Base-by-base conservation (phyloP, 2,329 filamentous ascomycete species). In the Fusarium sp. region DNA sequence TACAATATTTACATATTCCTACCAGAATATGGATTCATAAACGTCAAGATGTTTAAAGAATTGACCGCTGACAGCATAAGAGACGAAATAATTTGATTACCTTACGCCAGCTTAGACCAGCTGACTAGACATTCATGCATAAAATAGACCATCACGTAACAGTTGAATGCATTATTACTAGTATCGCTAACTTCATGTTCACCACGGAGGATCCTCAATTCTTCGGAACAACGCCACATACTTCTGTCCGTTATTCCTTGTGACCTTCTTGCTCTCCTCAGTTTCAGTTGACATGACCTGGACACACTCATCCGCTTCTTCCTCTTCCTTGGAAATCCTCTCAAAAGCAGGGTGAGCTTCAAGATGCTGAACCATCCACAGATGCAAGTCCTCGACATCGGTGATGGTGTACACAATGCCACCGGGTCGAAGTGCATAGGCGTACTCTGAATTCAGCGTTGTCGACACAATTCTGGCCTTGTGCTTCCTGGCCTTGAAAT, bases 401-500 rank as follows among this genome's bases (percentile, higher is more conserved):
- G 96, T 99, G 75, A 99, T 98, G 2, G 95, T 98, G 79, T 98
- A 99, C 43, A 97, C 86, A 50, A 95, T 87, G 3, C 96, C 97
- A 1, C 94, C 94, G 0, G 94, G 94, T 42, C 86, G 86, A 68
- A 98, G 77, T 12, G 92, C 93, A 78, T 92, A 98, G 0, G 96
- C 96, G 77, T 99, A 99, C 80, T 99, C 96, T 0, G 94, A 93
- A 76, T 93, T 94, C 55, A 99, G 84, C 16, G 93, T 94, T 45
- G 92, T 87, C 23, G 93, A 96, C 4, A 99, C 93, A 74, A 99
- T 99, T 41, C 96, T 87, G 41, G 94, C 94, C 82, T 99, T 99
- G 84, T 98, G 96, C 81, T 99, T 99, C 68, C 95, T 88, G 14
- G 93, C 89, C 82, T 99, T 99, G 85, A 99, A 99, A 81, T 99